Percentiles rank a stretch among this genome's conserved stretches.
Evolutionary conservation across 2,329 filamentous ascomycete species (phyloP).

Genomic region (Colletotrichum sp.): DNA sequence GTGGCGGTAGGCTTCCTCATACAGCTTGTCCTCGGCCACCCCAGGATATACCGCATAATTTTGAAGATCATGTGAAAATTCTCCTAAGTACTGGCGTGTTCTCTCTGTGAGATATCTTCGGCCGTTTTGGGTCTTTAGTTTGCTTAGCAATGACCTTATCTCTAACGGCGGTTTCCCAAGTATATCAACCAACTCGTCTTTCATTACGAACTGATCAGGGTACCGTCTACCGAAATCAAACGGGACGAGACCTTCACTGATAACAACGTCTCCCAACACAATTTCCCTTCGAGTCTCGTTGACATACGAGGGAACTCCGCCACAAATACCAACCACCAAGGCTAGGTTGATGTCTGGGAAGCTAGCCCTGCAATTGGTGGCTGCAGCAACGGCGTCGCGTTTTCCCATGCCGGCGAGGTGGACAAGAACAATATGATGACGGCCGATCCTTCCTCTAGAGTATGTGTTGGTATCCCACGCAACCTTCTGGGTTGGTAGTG

Average conservation of each 20-base stretch:
- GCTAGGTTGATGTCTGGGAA: constrained; percentile 36
- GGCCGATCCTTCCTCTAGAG: constrained; percentile 29
- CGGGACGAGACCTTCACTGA: constrained; percentile 31
- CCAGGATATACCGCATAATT: constrained; percentile 28
- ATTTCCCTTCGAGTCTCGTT: not conserved
- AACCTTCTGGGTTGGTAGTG: constrained; percentile 11
- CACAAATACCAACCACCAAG: constrained; percentile 45
- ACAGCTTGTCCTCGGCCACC: constrained; percentile 31
- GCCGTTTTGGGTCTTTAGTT: not conserved
- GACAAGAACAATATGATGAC: constrained; percentile 29
- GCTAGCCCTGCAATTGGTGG: constrained; percentile 33
- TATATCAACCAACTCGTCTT: constrained; percentile 27
- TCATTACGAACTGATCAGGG: constrained; percentile 27
- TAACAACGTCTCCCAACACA: constrained; percentile 37
- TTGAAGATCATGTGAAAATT: not conserved
- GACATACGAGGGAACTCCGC: constrained; percentile 33
- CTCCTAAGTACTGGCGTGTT: not conserved
- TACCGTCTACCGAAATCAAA: constrained; percentile 31
- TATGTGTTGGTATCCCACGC: constrained; percentile 32
- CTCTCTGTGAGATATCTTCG: constrained; percentile 11
- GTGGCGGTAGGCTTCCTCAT: constrained; percentile 33
- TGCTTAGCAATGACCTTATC: constrained; percentile 28
- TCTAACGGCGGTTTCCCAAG: constrained; percentile 30
- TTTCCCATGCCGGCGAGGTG: constrained; percentile 33
- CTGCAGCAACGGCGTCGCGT: constrained; percentile 25